Conservation (phyloP, 2,329 filamentous ascomycete species). For the Claviceps humidiphila region DNA sequence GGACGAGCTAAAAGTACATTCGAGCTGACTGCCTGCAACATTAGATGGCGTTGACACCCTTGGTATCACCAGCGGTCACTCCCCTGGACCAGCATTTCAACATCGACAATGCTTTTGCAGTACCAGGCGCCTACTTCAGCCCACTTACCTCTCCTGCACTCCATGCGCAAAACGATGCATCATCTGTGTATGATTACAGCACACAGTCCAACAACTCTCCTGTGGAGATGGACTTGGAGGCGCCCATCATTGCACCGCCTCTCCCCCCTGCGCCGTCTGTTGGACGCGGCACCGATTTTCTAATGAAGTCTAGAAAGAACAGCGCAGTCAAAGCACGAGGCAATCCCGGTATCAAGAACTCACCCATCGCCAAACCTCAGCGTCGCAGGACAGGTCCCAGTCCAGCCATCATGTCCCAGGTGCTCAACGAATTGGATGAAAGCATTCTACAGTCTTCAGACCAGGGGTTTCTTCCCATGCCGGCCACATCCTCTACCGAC, state of each 20-base stretch:
- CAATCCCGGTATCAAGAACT: constrained; percentile 49
- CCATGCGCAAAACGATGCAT: constrained; percentile 52
- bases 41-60: constrained; percentile 64
- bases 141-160: constrained; percentile 71
- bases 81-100: constrained; percentile 61
- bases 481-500: constrained; percentile 28
- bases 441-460: constrained; percentile 19
- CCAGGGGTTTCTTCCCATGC: constrained; percentile 23
- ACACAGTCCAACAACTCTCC: constrained; percentile 38
- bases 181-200: constrained; percentile 31
- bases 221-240: constrained; percentile 43
- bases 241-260: constrained; percentile 14
- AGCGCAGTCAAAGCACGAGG: constrained; percentile 36
- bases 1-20: neutral
- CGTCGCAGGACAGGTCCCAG: constrained; percentile 39
- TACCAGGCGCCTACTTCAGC: constrained; percentile 66
- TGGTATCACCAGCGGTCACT: constrained; percentile 74
- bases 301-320: constrained; percentile 40
- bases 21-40: neutral
- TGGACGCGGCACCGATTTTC: constrained; percentile 30
- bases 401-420: constrained; percentile 42
- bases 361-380: constrained; percentile 58
- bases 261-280: constrained; percentile 15
- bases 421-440: constrained; percentile 39
- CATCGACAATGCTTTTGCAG: constrained; percentile 43